Base-by-base conservation (phyloP, 768 basidiomycete species). In the Naematelia aurantialba region DNA sequence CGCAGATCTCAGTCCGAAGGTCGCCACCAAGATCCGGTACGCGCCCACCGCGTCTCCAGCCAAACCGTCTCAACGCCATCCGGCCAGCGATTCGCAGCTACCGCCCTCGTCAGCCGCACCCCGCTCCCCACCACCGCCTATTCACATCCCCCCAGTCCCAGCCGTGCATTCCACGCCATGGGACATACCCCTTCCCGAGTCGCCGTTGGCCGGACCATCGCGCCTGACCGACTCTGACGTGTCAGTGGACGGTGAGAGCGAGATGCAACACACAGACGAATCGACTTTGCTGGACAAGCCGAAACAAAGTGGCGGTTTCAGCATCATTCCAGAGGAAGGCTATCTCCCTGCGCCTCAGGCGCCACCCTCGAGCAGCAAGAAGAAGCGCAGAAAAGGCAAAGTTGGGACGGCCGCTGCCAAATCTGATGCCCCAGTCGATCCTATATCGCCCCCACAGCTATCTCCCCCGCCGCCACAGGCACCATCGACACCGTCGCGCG, bases 251-350 rank as follows among this genome's bases (percentile, higher is more conserved):
- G 49, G 22, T 25, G n/a, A n/a, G 22, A 52, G 34, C 29, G 48
- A 42, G 45, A 56, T 51, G 27, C 45, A 19, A n/a, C 30, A 5
- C 21, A 55, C 45, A 21, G 58, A 48, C 31, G 51, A 45, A 24
- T 22, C 29, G 12, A 25, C 1, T 17, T 13, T 22, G 25, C 19
- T 25, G 52, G 13, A 11, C 29, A 58, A 52, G 39, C 49, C 17
- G 48, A 61, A 52, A 26, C 30, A 1, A 26, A 24, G 29, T 48
- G 60, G 57, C 12, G 67, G 67, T 8, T 72, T 61, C 30, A 66
- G 63, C 5, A 68, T 68, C 29, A 66, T 65, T 4, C 70, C 70
- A 0, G 70, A 72, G 48, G 70, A 67, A 29, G 70, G 70, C 2
- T 72, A 69, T 47, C 53, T 72, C 1, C 67, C 70, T 17, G 34